Conservation (phyloP, 1,284 basidiomycete species). For the Moniliella sp. region DNA sequence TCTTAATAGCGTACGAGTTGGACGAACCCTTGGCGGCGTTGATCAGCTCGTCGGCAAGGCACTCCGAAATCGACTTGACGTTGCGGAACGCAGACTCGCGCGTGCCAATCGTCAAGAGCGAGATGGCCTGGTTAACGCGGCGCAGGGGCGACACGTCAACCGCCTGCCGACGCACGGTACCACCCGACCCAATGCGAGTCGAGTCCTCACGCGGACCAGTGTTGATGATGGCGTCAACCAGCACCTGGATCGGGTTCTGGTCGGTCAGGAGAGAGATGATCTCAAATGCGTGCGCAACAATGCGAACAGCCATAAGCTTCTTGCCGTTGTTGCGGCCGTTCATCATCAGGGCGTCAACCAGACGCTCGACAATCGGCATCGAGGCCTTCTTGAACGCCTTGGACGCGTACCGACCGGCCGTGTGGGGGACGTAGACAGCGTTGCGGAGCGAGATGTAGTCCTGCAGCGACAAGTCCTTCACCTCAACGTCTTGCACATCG, state of each 20-base stretch:
- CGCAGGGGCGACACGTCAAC: slow-evolving; percentile 97
- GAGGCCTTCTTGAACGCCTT: slow-evolving; percentile 99
- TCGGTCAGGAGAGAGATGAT: slow-evolving; percentile 99
- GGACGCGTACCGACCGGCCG: slow-evolving; percentile 95
- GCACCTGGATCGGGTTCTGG: slow-evolving; percentile 95
- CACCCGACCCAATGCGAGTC: slow-evolving; percentile 98
- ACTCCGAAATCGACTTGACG: slow-evolving; percentile 85
- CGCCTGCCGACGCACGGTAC: slow-evolving; percentile 96
- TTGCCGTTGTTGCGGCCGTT: slow-evolving; percentile 99
- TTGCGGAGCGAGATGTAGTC: slow-evolving; percentile 99
- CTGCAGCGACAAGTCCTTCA: slow-evolving; percentile 79
- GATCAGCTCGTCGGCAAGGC: slow-evolving; percentile 97
- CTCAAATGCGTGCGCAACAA: slow-evolving; percentile 99
- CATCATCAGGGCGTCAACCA: slow-evolving; percentile 93
- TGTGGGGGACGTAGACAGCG: slow-evolving; percentile 82
- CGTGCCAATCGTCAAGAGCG: slow-evolving; percentile 84
- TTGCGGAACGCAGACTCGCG: slow-evolving; percentile 99
- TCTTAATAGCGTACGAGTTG: slow-evolving; percentile 98
- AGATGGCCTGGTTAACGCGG: slow-evolving; percentile 89
- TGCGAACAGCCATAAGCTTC: slow-evolving; percentile 96
- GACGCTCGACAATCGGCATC: slow-evolving; percentile 97
- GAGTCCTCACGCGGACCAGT: slow-evolving; percentile 98
- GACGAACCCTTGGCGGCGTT: slow-evolving; percentile 99
- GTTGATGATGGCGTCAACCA: slow-evolving; percentile 98
- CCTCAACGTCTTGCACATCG: no score